Conservation (phyloP, 306 rosid species). For the Herpetospermum pedunculosum region DNA sequence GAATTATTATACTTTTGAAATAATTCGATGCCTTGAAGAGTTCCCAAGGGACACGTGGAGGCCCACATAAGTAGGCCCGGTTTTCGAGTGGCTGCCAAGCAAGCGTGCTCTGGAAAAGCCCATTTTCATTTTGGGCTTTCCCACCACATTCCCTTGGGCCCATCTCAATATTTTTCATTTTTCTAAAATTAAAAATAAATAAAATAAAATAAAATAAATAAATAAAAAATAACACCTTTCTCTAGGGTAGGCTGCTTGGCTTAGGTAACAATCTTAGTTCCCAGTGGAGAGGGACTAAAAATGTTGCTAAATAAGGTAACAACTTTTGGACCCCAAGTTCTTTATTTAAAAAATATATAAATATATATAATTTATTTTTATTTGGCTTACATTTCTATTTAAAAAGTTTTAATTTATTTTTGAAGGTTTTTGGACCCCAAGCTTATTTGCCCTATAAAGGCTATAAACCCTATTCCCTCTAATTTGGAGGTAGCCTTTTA, state of each 20-base stretch:
- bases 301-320: constrained; percentile 29
- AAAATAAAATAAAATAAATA: neutral
- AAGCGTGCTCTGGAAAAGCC: constrained; percentile 30
- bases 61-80: constrained; percentile 26
- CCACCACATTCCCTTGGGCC: constrained; percentile 12
- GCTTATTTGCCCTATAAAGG: neutral
- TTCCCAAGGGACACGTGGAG: constrained; percentile 4
- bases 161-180: neutral
- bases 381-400: neutral
- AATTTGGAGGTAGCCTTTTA: constrained; percentile 24
- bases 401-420: neutral
- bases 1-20: neutral
- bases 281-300: constrained; percentile 35
- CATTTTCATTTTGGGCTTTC: constrained; percentile 37
- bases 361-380: neutral
- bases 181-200: neutral
- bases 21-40: neutral
- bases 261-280: constrained; percentile 32
- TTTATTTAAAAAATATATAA: neutral
- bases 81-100: neutral
- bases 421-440: constrained; percentile 17
- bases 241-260: constrained; percentile 9
- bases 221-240: neutral
- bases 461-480: constrained; percentile 16
- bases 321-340: constrained; percentile 17